Evolutionary conservation across 2,329 filamentous ascomycete species (phyloP), one percentile per base, ranked within the genome.

Genomic region (Dothistroma septosporum): DNA sequence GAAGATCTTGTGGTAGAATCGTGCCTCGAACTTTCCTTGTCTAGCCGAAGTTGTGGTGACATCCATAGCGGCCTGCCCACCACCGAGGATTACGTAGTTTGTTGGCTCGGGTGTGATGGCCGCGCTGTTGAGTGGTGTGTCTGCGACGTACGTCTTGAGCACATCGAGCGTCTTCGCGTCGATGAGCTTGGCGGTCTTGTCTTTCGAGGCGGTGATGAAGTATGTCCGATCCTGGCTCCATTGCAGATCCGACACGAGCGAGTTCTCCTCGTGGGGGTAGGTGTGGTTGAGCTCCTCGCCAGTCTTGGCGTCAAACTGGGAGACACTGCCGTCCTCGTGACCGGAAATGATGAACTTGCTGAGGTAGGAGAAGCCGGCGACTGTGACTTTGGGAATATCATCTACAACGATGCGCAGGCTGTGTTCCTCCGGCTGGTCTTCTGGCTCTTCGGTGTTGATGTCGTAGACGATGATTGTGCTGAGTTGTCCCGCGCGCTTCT

Each of bases 1-100:
- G 76, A 99, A 97, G 76, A 99, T 89, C 85, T 96, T 97, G 87
- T 99, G 94, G 84, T 97, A 99, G 85, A 99, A 99, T 68, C 94
- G 88, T 49, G 94, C 94, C 80, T 99, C 94, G 82, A 99, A 99
- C 81, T 97, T 97, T 80, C 94, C 94, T 83, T 99, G 94, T 68
- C 94, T 87, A 54, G 92, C 88, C 35, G 89, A 89, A 55, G 94
- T 97, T 58, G 91, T 95, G 61, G 94, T 99, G 78, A 99, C 94
- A 75, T 97, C 93, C 91, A 97, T 97, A 75, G 94, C 94, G 67
- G 92, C 94, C 81, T 99, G 94, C 71, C 94, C 94, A 86, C 94
- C 94, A 72, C 94, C 94, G 49, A 99, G 88, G 74, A 99, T 95
- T 68, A 99, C 93, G 75, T 91, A 99, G 75, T 97, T 92, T 82